phyloP scores from a whole-genome alignment of 179 eudicot species.

The Corrigiola litoralis region DNA sequence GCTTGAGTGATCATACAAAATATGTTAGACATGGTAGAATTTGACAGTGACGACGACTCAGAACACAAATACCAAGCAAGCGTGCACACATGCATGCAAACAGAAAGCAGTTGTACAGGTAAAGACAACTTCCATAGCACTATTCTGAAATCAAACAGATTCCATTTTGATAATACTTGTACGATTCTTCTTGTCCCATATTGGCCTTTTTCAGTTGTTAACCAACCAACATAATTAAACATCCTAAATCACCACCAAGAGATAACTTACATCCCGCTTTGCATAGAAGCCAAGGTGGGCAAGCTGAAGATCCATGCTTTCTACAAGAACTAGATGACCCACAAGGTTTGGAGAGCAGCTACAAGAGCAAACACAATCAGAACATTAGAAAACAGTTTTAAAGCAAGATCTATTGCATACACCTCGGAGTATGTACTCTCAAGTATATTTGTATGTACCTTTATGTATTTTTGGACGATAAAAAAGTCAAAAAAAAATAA shows the following conservation, averaged over 20 bases:
- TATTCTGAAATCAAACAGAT: too few species aligned
- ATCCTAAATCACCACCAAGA: too few species aligned
- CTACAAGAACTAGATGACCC: slow-evolving; percentile 78
- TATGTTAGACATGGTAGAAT: background rate
- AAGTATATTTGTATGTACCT: too few species aligned
- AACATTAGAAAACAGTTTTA: background rate
- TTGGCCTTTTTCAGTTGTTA: background rate
- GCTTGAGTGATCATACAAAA: slow-evolving; percentile 17
- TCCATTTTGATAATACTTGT: too few species aligned
- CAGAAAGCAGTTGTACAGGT: too few species aligned
- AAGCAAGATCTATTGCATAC: too few species aligned
- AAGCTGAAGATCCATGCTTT: slow-evolving; percentile 82
- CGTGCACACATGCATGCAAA: too few species aligned
- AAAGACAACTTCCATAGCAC: too few species aligned
- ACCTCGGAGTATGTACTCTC: too few species aligned
- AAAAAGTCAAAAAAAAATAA: too few species aligned
- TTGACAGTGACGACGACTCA: background rate
- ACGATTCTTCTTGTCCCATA: background rate
- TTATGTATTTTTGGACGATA: too few species aligned
- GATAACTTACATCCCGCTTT: slow-evolving; percentile 68
- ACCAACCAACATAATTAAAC: too few species aligned
- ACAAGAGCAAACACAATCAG: slow-evolving; percentile 26
- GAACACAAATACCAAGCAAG: slow-evolving; percentile 1
- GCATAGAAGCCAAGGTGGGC: slow-evolving; percentile 88
- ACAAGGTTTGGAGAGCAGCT: slow-evolving; percentile 96